Base-by-base conservation (phyloP, 306 rosid genomes). In the Arachis hypogaea region DNA sequence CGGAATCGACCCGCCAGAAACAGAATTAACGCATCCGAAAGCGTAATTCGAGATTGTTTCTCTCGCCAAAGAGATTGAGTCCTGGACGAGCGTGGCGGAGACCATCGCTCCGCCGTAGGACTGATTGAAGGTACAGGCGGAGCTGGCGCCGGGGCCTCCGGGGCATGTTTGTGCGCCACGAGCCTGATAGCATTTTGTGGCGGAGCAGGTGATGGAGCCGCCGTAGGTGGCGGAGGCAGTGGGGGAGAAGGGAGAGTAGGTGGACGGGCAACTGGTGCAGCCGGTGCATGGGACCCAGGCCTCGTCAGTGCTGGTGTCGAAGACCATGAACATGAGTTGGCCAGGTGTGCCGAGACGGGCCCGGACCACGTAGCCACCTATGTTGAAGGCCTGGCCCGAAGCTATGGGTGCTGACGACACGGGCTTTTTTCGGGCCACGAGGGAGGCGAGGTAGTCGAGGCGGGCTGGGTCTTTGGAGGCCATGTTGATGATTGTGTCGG, bases 251-350 rank as follows among this genome's bases (percentile, higher is more conserved):
- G 77, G 30, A 75, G 80, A 28, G 46, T 80, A 7, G 69, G 89
- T 72, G 30, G 58, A 52, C 28, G 55, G 12, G 76, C 92, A 85
- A 1, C 88, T 87, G 3, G 58, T 52, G 58, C 58, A 52, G 29
- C 87, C 77, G 49, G 62, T 16, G 22, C 96, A 91, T 0, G 97
- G 93, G 36, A 84, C 91, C 97, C 96, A 91, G 0, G 97, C 58
- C 58, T 52, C 58, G 28, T 52, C 58, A 7, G 28, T 52, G 29
- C 58, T 52, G 58, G 58, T 52, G 80, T 91, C 96, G 0, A 91
- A 69, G 63, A 89, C 96, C 91, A 89, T 85, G 74, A 74, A 81
- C 80, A 91, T 60, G 45, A 62, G 63, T 68, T 89, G 95, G 42
- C 82, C 85, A 11, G 97, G 97, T 0, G 86, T 79, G 33, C 93